These are phyloP conservation scores for Papilionanthe hybrid DNA, from an alignment of 116 monocot genomes.

Conservation along the genomic window DNA sequence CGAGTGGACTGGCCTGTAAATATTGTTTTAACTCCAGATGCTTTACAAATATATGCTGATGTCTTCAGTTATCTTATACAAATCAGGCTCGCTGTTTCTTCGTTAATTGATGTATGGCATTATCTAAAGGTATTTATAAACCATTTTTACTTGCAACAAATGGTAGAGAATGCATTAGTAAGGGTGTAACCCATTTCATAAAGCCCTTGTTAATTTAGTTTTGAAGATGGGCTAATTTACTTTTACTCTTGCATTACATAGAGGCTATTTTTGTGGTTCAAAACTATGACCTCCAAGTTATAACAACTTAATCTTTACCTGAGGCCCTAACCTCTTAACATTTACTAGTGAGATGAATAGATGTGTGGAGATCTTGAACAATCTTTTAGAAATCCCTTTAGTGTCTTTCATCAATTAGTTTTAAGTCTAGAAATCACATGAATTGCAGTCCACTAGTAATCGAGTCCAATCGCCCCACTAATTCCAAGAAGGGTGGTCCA, in stretches of 20 bases:
- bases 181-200: background rate
- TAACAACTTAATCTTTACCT: background rate
- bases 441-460: no score
- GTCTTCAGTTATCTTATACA: conserved; percentile 81
- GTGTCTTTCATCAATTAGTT: no score
- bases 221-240: background rate
- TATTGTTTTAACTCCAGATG: conserved; percentile 59
- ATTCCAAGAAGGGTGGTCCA: no score
- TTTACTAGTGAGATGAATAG: no score
- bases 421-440: no score
- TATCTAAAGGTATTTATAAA: conserved; percentile 58
- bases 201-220: background rate
- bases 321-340: no score
- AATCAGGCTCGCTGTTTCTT: conserved; percentile 65
- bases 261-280: background rate
- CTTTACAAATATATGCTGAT: conserved; percentile 74
- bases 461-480: no score
- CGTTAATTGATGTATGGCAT: conserved; percentile 64
- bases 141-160: background rate
- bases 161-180: background rate
- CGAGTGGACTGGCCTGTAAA: conserved; percentile 90
- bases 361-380: no score
- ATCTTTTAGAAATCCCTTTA: no score
- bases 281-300: background rate
- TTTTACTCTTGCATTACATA: background rate